Conservation (phyloP, 768 basidiomycete species). For the Mycena capillaripes region DNA sequence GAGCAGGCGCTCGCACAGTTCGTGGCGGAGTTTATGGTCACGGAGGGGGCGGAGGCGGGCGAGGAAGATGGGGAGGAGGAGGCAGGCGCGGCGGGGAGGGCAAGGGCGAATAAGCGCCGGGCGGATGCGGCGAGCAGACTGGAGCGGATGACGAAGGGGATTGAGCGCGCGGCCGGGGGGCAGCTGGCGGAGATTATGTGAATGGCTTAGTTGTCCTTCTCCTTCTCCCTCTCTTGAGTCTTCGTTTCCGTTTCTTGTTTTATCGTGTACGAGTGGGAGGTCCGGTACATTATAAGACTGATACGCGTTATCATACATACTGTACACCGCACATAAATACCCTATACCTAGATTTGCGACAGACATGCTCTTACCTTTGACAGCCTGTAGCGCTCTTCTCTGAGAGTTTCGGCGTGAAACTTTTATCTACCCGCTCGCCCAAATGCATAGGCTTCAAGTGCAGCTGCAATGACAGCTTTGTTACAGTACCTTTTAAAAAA, state of each 20-base stretch:
- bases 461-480: too few relatives aligned
- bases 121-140: slow-evolving; percentile 52
- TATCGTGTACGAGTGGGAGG: slow-evolving; percentile 40
- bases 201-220: slow-evolving; percentile 24
- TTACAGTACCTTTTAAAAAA: too few relatives aligned
- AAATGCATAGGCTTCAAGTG: too few relatives aligned
- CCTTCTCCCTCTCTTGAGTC: slow-evolving; percentile 37
- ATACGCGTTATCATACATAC: slow-evolving; percentile 11
- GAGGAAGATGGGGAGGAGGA: slow-evolving; percentile 50
- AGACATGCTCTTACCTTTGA: too few relatives aligned
- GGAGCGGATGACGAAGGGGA: slow-evolving; percentile 64
- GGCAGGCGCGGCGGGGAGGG: slow-evolving; percentile 38
- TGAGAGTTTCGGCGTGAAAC: too few relatives aligned
- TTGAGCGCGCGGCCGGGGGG: slow-evolving; percentile 77
- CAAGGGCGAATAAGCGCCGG: slow-evolving; percentile 38
- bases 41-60: slow-evolving; percentile 48
- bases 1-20: slow-evolving; percentile 83
- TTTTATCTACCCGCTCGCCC: too few relatives aligned
- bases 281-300: slow-evolving; percentile 26
- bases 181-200: slow-evolving; percentile 58
- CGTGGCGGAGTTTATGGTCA: slow-evolving; percentile 85
- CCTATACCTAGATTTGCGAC: slow-evolving; percentile 24
- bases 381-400: too few relatives aligned
- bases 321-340: slow-evolving; percentile 21
- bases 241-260: neutral